Evolutionary conservation across 1,139 yeast genomes (phyloP), one percentile per base, ranked within the genome.

Genomic region (Candida albicans): DNA sequence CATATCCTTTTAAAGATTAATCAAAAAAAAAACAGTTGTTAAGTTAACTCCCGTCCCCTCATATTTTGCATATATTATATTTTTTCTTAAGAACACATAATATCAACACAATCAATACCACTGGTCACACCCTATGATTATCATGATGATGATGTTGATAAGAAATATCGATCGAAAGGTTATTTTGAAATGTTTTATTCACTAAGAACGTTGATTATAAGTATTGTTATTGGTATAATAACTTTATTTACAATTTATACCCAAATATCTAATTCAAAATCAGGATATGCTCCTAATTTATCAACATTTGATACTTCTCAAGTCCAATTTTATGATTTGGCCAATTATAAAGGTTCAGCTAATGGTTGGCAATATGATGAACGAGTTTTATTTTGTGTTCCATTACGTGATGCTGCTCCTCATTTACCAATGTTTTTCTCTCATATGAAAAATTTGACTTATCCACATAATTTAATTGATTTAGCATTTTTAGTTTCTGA

Each of bases 371-470:
- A 74, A 46, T 58, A 67, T 31, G 76, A 77, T 14, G 82, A 79
- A 54, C 54, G 83, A 24, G 81, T 79, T 18, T 56, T 79, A 33
- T 77, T 79, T 52, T 77, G 82, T 52, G 84, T 79, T 5, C 84
- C 84, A 1, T 65, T 79, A 51, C 64, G 84, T 63, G 84, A 79
- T 56, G 84, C 84, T 1, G 78, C 82, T 4, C 73, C 77, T n/a
- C 84, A 79, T 56, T 67, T 79, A 54, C 83, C 84, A 29, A 79
- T 79, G 84, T 79, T 79, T 53, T 79, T 79, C 52, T 69, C 75
- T 26, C 82, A 78, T 54, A 72, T 79, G 81, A 65, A 59, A 49
- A 79, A 79, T 58, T 65, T 79, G 58, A 75, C 82, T 2, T 79
- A 79, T 53, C 84, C 84, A 10, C 84, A 79, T 56, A 62, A 73